A percentile compares a stretch with the other conserved stretches of the same genome.
phyloP scores from a whole-genome alignment of 768 basidiomycete species.

The Collybia sp. region DNA sequence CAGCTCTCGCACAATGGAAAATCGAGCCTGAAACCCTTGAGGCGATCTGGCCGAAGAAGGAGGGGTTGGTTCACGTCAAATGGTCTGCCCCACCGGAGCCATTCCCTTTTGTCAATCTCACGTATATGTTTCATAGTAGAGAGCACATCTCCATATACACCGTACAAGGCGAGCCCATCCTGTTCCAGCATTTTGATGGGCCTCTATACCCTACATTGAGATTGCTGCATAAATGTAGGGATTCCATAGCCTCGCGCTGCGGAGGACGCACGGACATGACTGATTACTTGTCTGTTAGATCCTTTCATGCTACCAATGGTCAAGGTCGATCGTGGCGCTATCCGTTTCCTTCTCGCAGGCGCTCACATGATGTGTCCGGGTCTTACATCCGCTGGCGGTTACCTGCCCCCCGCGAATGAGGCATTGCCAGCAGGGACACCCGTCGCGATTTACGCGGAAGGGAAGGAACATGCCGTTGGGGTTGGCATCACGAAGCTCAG shows the following conservation, averaged over 20 bases:
- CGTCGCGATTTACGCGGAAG: conserved; percentile 94
- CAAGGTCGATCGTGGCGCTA: conserved; percentile 92
- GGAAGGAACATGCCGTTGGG: conserved; percentile 88
- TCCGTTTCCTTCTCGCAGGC: conserved; percentile 91
- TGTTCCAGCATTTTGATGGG: conserved; percentile 97
- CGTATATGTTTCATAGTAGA: conserved; percentile 54
- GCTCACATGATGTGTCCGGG: conserved; percentile 98
- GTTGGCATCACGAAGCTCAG: conserved; percentile 78
- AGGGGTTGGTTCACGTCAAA: conserved; percentile 87
- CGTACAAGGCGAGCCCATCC: conserved; percentile 79
- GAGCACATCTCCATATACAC: conserved; percentile 95
- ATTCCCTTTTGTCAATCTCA: conserved; percentile 7
- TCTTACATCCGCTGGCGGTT: conserved; percentile 87
- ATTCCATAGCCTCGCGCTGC: neutral
- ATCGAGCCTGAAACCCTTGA: conserved; percentile 80
- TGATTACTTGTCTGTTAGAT: conserved; percentile 44
- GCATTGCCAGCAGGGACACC: conserved; percentile 66
- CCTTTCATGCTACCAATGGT: conserved; percentile 87
- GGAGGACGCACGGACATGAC: conserved; percentile 2
- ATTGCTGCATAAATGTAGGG: conserved; percentile 84
- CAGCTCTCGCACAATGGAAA: conserved; percentile 79
- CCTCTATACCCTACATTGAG: conserved; percentile 87
- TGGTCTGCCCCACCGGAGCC: conserved; percentile 54
- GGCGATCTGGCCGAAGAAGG: conserved; percentile 98
- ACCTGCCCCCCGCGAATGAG: conserved; percentile 69